Evolutionary conservation across 352 stramenopile species (phyloP).

Genomic region (Phytophthora tentaculata): DNA sequence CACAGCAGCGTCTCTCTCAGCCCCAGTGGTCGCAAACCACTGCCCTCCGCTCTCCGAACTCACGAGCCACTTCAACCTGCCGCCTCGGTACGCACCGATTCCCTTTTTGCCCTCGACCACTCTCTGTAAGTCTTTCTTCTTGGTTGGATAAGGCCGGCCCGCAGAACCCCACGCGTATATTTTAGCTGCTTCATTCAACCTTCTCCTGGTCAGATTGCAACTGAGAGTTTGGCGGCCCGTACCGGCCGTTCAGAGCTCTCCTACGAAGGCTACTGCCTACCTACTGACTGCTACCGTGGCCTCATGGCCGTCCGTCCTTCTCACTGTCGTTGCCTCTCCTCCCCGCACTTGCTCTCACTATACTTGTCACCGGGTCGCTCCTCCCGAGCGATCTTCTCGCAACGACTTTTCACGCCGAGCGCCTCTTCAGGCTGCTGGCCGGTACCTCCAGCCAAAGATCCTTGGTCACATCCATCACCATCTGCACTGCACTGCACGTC

Average conservation of each 20-base stretch:
- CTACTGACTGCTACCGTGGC: background rate
- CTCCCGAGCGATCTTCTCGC: background rate
- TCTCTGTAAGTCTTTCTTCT: background rate
- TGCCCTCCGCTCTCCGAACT: too few species aligned
- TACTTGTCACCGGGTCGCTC: background rate
- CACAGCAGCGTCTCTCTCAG: background rate
- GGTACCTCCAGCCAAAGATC: too few species aligned
- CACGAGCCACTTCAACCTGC: too few species aligned
- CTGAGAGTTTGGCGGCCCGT: background rate
- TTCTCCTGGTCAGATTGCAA: background rate
- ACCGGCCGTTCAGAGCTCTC: background rate
- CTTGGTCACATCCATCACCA: too few species aligned
- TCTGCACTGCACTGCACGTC: too few species aligned
- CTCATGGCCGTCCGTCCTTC: background rate
- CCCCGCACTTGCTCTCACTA: background rate
- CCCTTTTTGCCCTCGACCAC: too few species aligned
- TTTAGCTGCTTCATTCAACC: background rate
- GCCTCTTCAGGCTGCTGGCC: too few species aligned
- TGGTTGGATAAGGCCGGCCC: background rate
- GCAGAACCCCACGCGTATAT: conserved; percentile 1
- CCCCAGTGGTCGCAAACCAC: too few species aligned
- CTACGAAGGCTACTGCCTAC: background rate
- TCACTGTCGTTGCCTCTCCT: background rate
- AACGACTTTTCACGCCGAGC: background rate
- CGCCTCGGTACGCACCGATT: too few species aligned